Percentiles rank a stretch among this genome's conserved stretches.
Evolutionary conservation across 164 flowering plant species (phyloP).

Genomic region (Litsea cubeba): DNA sequence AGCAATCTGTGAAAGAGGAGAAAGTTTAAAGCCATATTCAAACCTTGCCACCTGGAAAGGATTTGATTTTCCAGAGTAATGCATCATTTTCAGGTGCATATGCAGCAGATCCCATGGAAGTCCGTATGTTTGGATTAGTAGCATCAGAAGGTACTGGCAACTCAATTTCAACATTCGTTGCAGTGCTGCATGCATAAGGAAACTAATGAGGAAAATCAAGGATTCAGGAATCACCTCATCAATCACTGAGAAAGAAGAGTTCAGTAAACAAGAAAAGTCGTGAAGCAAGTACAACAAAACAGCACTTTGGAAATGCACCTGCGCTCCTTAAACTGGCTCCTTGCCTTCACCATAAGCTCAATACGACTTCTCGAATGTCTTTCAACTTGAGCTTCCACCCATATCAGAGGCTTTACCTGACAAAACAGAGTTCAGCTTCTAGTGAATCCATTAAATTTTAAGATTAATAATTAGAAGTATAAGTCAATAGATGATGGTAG

Average conservation of each 20-base stretch:
- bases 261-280: not conserved
- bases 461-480: not conserved
- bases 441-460: not conserved
- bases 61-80: conserved; percentile 85
- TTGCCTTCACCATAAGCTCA: conserved; percentile 85
- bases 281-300: not conserved
- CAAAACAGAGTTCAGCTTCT: conserved; percentile 3
- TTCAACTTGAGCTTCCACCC: conserved; percentile 99
- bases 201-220: conserved; percentile 13
- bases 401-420: conserved; percentile 91
- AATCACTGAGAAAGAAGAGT: not conserved
- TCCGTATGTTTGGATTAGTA: conserved; percentile 86
- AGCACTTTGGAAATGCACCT: conserved; percentile 39
- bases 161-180: conserved; percentile 93
- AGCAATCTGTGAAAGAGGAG: not conserved
- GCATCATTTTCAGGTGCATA: conserved; percentile 96
- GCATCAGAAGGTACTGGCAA: conserved; percentile 86
- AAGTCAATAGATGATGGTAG: not conserved
- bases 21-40: not conserved
- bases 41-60: conserved; percentile 98
- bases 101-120: conserved; percentile 95
- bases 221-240: not conserved
- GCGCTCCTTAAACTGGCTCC: conserved; percentile 98
- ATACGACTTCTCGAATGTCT: conserved; percentile 91
- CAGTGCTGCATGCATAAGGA: conserved; percentile 52